phyloP scores from a whole-genome alignment of 2,329 filamentous ascomycete species.

The Talaromyces sp. region DNA sequence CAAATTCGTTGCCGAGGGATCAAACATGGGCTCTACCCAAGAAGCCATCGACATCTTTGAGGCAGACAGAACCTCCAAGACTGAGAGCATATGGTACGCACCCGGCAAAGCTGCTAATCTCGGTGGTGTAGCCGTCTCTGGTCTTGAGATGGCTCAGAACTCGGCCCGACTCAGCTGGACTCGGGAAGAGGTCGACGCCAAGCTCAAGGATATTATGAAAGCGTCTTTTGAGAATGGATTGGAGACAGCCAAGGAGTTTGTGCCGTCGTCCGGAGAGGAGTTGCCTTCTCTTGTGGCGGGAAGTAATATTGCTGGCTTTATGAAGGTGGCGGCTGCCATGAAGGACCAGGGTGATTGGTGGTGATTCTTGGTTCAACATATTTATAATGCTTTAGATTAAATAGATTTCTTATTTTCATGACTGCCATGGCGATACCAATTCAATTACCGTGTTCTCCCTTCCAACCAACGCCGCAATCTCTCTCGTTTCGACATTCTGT shows the following conservation, averaged over 20 bases:
- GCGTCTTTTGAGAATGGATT: conserved; percentile 86
- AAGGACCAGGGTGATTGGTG: conserved; percentile 96
- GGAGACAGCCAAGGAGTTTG: conserved; percentile 84
- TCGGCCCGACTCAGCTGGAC: conserved; percentile 82
- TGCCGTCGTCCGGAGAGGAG: conserved; percentile 69
- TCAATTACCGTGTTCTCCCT: neutral
- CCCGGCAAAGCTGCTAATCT: conserved; percentile 97
- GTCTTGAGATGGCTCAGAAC: conserved; percentile 99
- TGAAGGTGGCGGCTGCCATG: conserved; percentile 94
- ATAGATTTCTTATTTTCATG: conserved; percentile 1
- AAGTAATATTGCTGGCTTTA: conserved; percentile 95
- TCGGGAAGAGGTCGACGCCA: conserved; percentile 80
- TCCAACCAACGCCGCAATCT: neutral
- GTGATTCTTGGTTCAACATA: conserved; percentile 27
- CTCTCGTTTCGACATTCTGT: neutral
- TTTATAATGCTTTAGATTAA: neutral
- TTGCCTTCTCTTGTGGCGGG: conserved; percentile 88
- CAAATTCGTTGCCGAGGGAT: conserved; percentile 89
- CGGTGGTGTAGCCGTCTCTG: conserved; percentile 94
- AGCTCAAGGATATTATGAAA: conserved; percentile 94
- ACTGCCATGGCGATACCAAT: neutral
- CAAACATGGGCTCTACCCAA: conserved; percentile 98
- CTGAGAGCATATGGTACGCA: conserved; percentile 89
- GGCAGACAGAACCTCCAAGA: conserved; percentile 62
- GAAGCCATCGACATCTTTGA: conserved; percentile 94